These are phyloP conservation scores for Globisporangium orthogonon DNA, from an alignment of 352 stramenopile species.

Conservation along the genomic window DNA sequence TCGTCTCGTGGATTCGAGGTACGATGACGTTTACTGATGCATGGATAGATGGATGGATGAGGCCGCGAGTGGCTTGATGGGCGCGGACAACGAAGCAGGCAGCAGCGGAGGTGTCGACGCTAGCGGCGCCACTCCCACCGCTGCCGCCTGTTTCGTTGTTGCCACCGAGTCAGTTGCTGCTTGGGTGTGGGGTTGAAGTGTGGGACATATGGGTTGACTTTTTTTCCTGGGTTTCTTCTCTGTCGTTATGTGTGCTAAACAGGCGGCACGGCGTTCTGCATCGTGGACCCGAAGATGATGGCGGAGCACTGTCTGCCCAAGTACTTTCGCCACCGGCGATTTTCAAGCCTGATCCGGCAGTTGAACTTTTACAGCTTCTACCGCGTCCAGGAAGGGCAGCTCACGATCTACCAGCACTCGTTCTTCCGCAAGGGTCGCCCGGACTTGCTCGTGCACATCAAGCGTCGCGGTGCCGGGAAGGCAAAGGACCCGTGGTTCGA, in stretches of 20 bases:
- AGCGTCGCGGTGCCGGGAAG: constrained; percentile 74
- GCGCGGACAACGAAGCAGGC: not conserved
- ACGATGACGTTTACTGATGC: not conserved
- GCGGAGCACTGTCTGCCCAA: constrained; percentile 86
- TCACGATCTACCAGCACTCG: constrained; percentile 84
- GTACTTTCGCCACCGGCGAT: constrained; percentile 88
- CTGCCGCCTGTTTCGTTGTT: not conserved
- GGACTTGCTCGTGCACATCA: constrained; percentile 80
- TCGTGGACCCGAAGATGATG: constrained; percentile 87
- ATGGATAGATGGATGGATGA: not conserved
- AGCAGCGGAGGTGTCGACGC: too few relatives aligned
- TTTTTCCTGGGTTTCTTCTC: not conserved
- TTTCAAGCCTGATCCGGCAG: constrained; percentile 87
- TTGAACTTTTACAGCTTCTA: constrained; percentile 93
- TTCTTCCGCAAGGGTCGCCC: constrained; percentile 80
- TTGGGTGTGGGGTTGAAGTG: not conserved
- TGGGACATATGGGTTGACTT: constrained; percentile 5
- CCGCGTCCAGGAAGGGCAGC: constrained; percentile 79
- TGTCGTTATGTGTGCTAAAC: constrained; percentile 1
- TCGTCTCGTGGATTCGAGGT: constrained; percentile 80
- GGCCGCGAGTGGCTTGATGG: not conserved
- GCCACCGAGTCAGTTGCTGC: not conserved
- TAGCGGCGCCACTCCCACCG: too few relatives aligned
- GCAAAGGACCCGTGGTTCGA: constrained; percentile 85
- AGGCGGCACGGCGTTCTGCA: constrained; percentile 88